Percentiles rank a stretch among this genome's conserved stretches.
Evolutionary conservation across 2,329 filamentous ascomycete species (phyloP).

Genomic region (Fusarium buharicum): DNA sequence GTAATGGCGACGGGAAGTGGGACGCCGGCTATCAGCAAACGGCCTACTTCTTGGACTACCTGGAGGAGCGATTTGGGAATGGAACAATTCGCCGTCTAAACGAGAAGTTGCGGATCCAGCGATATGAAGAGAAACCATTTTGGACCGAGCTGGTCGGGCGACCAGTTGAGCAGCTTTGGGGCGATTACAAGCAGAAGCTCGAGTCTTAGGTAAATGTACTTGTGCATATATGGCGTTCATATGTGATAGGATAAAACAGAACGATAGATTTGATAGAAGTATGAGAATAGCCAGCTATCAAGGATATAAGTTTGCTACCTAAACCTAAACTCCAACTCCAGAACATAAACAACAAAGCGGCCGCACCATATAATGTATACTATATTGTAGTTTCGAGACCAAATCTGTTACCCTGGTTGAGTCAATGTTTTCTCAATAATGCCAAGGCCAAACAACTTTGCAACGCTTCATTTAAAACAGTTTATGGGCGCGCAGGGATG

Average conservation of each 20-base stretch:
- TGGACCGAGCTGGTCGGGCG: slow-evolving; percentile 75
- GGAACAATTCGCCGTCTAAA: slow-evolving; percentile 73
- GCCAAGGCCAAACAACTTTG: neutral
- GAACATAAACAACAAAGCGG: slow-evolving; percentile 13
- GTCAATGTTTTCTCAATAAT: slow-evolving; percentile 1
- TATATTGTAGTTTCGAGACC: slow-evolving; percentile 15
- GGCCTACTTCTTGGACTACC: slow-evolving; percentile 88
- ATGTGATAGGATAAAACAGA: neutral
- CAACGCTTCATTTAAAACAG: neutral
- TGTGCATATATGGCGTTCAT: slow-evolving; percentile 11
- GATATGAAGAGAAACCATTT: slow-evolving; percentile 73
- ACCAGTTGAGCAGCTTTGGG: slow-evolving; percentile 76
- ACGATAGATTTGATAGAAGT: slow-evolving; percentile 20
- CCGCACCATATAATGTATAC: slow-evolving; percentile 4
- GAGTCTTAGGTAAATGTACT: slow-evolving; percentile 16
- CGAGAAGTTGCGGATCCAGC: slow-evolving; percentile 69
- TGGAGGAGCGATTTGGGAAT: slow-evolving; percentile 73
- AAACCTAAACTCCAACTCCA: slow-evolving; percentile 35
- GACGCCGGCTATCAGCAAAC: slow-evolving; percentile 91
- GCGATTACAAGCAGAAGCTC: slow-evolving; percentile 68
- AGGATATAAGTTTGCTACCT: slow-evolving; percentile 40
- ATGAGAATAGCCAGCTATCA: slow-evolving; percentile 25
- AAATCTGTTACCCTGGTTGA: slow-evolving; percentile 1
- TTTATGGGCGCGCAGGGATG: slow-evolving; percentile 48
- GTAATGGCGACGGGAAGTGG: slow-evolving; percentile 71